These are phyloP conservation scores for Coemansia sp. DNA, from an alignment of 192 early-diverging fungal genomes.

Conservation along the genomic window DNA sequence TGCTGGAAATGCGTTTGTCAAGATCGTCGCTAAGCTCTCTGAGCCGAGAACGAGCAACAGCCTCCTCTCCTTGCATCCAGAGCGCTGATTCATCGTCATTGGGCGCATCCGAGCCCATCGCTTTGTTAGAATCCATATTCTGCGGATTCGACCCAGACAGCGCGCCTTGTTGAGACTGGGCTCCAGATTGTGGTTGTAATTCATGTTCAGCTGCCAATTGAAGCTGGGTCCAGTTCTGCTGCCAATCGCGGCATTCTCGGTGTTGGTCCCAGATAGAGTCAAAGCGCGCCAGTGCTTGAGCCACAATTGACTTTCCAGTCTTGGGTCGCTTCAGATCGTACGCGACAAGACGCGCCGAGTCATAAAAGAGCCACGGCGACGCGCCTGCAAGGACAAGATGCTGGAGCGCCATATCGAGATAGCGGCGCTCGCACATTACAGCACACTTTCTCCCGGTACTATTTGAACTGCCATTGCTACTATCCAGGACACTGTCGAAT, in stretches of 20 bases:
- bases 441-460: not conserved
- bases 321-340: conserved; percentile 14
- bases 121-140: not conserved
- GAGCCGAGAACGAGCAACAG: conserved; percentile 12
- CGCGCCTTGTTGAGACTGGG: not conserved
- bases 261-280: conserved; percentile 43
- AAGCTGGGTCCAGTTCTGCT: conserved; percentile 33
- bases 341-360: conserved; percentile 22
- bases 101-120: not conserved
- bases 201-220: conserved; percentile 8
- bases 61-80: not conserved
- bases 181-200: not conserved
- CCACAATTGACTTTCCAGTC: conserved; percentile 19
- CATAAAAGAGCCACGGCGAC: conserved; percentile 27
- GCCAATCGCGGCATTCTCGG: conserved; percentile 31
- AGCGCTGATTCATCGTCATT: not conserved
- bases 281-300: conserved; percentile 22
- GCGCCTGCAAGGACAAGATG: conserved; percentile 42
- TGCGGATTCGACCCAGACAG: not conserved
- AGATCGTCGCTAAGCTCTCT: conserved; percentile 9
- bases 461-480: not conserved
- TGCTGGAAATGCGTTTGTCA: conserved; percentile 4
- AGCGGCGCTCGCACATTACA: conserved; percentile 8
- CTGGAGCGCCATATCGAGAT: conserved; percentile 24
- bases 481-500: conserved; percentile 20